These are phyloP conservation scores for Colletotrichum sp. DNA, from an alignment of 2,329 filamentous ascomycete genomes.

Conservation along the genomic window DNA sequence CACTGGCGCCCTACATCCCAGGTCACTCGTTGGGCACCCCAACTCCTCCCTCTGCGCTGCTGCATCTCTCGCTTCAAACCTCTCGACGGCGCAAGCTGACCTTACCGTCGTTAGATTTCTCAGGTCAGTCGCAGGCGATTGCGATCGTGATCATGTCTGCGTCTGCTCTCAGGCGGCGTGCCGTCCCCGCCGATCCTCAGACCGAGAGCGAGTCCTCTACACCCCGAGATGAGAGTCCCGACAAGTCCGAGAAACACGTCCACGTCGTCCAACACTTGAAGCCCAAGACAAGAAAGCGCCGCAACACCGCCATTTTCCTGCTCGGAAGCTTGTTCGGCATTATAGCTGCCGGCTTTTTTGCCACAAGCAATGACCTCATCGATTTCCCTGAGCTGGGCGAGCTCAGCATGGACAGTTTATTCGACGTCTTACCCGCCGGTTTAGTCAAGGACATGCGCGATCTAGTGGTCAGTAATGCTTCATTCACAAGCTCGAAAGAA, in stretches of 20 bases:
- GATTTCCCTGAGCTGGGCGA: constrained; percentile 75
- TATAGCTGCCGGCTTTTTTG: constrained; percentile 87
- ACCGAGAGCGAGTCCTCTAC: constrained; percentile 22
- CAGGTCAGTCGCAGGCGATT: not conserved
- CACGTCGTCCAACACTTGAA: constrained; percentile 43
- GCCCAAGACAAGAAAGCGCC: constrained; percentile 69
- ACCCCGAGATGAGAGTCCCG: constrained; percentile 37
- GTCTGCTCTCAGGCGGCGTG: constrained; percentile 14
- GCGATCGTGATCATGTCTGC: constrained; percentile 10
- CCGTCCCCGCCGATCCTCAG: constrained; percentile 29
- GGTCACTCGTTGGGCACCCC: not conserved
- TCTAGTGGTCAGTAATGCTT: constrained; percentile 67
- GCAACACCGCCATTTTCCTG: constrained; percentile 81
- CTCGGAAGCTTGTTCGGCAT: constrained; percentile 91
- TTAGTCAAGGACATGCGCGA: constrained; percentile 87
- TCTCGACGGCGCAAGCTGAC: not conserved
- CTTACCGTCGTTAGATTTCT: not conserved
- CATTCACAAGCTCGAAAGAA: not conserved
- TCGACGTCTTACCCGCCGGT: constrained; percentile 87
- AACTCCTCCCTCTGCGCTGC: not conserved
- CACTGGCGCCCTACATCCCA: not conserved
- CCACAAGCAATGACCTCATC: constrained; percentile 86
- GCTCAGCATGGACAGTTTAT: constrained; percentile 81
- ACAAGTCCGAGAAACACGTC: constrained; percentile 38
- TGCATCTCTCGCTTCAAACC: not conserved